A percentile compares a stretch with the other conserved stretches of the same genome.
Conservation (phyloP, 1,139 yeast genomes). For the Suhomyces anneliseae region DNA sequence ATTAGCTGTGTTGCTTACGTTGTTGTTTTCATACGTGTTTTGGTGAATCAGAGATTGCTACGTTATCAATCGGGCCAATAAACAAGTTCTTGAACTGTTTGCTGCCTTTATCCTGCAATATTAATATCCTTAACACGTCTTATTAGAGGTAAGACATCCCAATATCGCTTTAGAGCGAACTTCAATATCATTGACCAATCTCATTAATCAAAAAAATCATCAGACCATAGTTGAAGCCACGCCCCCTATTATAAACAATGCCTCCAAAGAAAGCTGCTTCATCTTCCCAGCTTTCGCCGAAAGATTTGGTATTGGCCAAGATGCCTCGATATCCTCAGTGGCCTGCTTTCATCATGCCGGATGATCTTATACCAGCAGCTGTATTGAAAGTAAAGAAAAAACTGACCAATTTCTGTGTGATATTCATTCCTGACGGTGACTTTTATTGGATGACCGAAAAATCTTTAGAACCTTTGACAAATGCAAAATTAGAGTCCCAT, state of each 20-base stretch:
- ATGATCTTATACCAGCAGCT: conserved; percentile 36
- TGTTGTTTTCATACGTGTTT: conserved; percentile 3
- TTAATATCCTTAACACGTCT: background rate
- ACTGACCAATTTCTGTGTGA: conserved; percentile 42
- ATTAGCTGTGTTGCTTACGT: background rate
- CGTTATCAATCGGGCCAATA: conserved; percentile 1
- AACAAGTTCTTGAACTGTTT: background rate
- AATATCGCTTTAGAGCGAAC: background rate
- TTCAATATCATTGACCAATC: background rate
- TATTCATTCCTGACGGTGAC: conserved; percentile 51
- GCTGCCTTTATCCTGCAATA: background rate
- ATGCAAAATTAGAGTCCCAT: conserved; percentile 27
- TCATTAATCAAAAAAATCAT: too few relatives aligned
- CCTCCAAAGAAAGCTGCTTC: conserved; percentile 26
- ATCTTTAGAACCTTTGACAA: conserved; percentile 33
- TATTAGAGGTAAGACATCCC: background rate
- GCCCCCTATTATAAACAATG: conserved; percentile 15
- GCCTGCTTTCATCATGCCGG: conserved; percentile 52
- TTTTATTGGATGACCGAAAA: conserved; percentile 49
- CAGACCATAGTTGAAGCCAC: too few relatives aligned
- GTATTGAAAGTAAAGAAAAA: conserved; percentile 43
- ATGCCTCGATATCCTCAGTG: conserved; percentile 52
- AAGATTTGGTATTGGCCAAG: conserved; percentile 45
- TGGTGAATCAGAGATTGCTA: conserved; percentile 8
- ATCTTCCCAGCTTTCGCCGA: conserved; percentile 26